Evolutionary conservation across 371 early-diverging fungal genomes (phyloP).

Genomic region (Neoconidiobolus thromboides): DNA sequence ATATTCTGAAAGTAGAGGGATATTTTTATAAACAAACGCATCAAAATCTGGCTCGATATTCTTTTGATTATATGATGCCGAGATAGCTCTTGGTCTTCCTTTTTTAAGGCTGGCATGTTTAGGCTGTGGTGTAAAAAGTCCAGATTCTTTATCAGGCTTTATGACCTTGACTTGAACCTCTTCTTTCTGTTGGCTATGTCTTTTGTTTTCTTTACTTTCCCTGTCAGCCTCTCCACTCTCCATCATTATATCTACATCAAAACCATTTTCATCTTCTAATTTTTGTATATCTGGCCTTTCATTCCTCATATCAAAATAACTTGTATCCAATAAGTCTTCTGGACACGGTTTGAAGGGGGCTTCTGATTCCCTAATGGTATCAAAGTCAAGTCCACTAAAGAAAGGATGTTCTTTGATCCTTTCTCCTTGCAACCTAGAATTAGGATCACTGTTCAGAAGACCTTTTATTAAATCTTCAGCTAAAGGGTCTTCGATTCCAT

Average conservation of each 20-base stretch:
- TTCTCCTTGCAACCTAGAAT: slow-evolving; percentile 30
- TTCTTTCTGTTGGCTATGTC: slow-evolving; percentile 4
- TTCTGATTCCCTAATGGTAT: slow-evolving; percentile 31
- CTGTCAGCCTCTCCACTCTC: not conserved
- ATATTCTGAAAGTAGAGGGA: slow-evolving; percentile 16
- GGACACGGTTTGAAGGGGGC: slow-evolving; percentile 65
- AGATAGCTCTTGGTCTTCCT: slow-evolving; percentile 9
- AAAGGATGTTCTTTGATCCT: slow-evolving; percentile 53
- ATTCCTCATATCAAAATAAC: slow-evolving; percentile 53
- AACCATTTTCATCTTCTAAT: slow-evolving; percentile 1
- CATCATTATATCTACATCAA: slow-evolving; percentile 1
- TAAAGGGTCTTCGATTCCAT: slow-evolving; percentile 27
- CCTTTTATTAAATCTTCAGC: slow-evolving; percentile 45
- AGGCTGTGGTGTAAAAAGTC: not conserved
- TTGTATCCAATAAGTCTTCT: slow-evolving; percentile 47
- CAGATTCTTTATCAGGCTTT: not conserved
- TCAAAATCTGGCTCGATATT: slow-evolving; percentile 26
- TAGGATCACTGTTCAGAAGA: slow-evolving; percentile 53
- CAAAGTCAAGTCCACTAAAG: slow-evolving; percentile 56
- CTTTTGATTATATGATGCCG: slow-evolving; percentile 6
- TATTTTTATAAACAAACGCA: slow-evolving; percentile 36
- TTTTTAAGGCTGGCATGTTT: slow-evolving; percentile 5
- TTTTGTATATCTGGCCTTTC: slow-evolving; percentile 31
- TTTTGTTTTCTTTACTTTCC: not conserved
- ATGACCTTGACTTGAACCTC: not conserved